Evolutionary conservation across 306 rosid species (phyloP).

Genomic region (Herpetospermum pedunculosum): DNA sequence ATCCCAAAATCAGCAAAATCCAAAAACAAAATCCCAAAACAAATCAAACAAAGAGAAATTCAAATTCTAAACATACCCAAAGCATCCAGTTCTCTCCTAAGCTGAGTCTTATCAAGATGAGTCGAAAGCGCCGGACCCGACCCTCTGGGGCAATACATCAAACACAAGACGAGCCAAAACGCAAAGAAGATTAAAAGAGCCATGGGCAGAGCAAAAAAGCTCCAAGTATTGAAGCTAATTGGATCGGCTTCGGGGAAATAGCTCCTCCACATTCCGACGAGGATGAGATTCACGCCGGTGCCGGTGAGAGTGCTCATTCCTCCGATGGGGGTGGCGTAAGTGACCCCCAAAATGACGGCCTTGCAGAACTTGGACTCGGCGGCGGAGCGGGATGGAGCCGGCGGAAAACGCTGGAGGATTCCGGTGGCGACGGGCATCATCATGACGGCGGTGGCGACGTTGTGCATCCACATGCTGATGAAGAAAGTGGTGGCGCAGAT

Average conservation of each 20-base stretch:
- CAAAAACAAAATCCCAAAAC: background rate
- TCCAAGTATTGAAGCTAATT: slow-evolving; percentile 67
- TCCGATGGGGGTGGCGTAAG: slow-evolving; percentile 48
- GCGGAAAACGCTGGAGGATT: slow-evolving; percentile 49
- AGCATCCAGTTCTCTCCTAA: slow-evolving; percentile 61
- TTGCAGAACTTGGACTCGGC: slow-evolving; percentile 44
- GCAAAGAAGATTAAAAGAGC: slow-evolving; percentile 37
- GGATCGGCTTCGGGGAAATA: slow-evolving; percentile 44
- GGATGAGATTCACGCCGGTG: slow-evolving; percentile 75
- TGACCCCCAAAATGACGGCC: slow-evolving; percentile 68
- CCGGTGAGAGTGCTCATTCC: slow-evolving; percentile 85
- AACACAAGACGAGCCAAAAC: slow-evolving; percentile 52
- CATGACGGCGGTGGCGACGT: slow-evolving; percentile 69
- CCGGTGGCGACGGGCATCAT: slow-evolving; percentile 97
- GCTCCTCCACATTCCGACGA: slow-evolving; percentile 83
- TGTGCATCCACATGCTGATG: slow-evolving; percentile 96
- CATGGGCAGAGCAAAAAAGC: slow-evolving; percentile 51
- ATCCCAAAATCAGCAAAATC: background rate
- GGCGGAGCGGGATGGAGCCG: slow-evolving; percentile 23
- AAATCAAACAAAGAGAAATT: background rate
- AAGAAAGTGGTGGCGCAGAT: slow-evolving; percentile 62
- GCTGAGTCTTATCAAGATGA: slow-evolving; percentile 50
- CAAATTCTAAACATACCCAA: slow-evolving; percentile 30
- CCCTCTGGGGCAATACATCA: slow-evolving; percentile 35
- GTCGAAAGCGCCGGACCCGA: slow-evolving; percentile 39